These are phyloP conservation scores for Xanthoconium purpureum DNA, from an alignment of 768 basidiomycete genomes.

Conservation along the genomic window DNA sequence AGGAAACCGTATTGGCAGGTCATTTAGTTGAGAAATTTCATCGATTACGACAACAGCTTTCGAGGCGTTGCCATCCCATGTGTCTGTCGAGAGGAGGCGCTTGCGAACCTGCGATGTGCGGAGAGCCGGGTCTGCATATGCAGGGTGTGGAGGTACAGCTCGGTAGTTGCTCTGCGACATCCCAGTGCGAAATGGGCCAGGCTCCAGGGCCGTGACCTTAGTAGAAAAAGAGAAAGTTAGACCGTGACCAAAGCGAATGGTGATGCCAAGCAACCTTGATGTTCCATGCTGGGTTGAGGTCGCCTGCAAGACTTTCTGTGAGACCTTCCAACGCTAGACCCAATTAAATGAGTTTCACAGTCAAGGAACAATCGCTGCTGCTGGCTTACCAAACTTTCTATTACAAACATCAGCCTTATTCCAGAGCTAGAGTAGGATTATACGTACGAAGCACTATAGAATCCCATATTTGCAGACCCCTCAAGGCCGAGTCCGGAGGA, in stretches of 20 bases:
- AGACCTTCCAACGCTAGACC: slow-evolving; percentile 17
- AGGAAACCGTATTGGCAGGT: slow-evolving; percentile 7
- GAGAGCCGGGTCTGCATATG: slow-evolving; percentile 14
- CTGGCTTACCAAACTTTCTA: slow-evolving; percentile 17
- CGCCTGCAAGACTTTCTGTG: slow-evolving; percentile 5
- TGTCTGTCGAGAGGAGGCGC: no score
- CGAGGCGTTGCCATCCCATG: no score
- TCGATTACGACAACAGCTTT: no score
- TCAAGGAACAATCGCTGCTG: no score
- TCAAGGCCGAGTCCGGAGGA: slow-evolving; percentile 13
- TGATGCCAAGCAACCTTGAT: not conserved
- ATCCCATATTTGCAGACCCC: slow-evolving; percentile 17
- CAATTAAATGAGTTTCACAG: not conserved
- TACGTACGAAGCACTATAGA: slow-evolving; percentile 30
- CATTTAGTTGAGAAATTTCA: no score
- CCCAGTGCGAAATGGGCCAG: slow-evolving; percentile 16
- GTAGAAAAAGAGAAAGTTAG: not conserved
- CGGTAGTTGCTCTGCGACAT: not conserved
- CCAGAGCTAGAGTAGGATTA: no score
- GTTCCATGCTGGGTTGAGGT: not conserved
- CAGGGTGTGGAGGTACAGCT: slow-evolving; percentile 13
- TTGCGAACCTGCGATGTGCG: slow-evolving; percentile 4
- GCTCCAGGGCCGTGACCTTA: slow-evolving; percentile 17
- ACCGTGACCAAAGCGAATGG: not conserved
- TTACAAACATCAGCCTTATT: not conserved